Conservation (phyloP, 2,329 filamentous ascomycete species). For the Fusarium tanahbumbuense region DNA sequence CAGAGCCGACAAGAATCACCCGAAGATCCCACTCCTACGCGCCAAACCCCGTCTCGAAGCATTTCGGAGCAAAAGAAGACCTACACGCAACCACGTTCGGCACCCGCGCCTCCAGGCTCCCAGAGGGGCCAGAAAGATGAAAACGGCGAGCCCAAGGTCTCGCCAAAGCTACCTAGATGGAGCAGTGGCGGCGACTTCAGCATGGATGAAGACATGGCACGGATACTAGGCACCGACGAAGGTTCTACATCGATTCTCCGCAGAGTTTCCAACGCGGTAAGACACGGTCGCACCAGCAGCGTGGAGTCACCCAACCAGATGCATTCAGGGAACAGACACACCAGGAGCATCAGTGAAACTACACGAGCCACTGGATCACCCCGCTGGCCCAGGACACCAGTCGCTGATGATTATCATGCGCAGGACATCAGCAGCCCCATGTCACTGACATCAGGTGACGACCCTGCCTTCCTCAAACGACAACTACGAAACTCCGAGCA, state of each 20-base stretch:
- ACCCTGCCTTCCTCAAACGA: constrained; percentile 74
- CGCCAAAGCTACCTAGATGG: constrained; percentile 77
- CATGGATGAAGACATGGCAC: constrained; percentile 94
- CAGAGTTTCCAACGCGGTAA: constrained; percentile 91
- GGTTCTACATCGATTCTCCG: constrained; percentile 83
- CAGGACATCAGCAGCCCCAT: constrained; percentile 80
- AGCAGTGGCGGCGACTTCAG: constrained; percentile 88
- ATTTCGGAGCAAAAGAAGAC: constrained; percentile 46
- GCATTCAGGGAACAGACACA: constrained; percentile 61
- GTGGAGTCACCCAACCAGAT: constrained; percentile 65
- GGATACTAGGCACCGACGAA: constrained; percentile 84
- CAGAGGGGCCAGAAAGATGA: constrained; percentile 53
- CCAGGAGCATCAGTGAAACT: constrained; percentile 74
- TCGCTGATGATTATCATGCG: constrained; percentile 64
- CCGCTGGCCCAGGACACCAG: constrained; percentile 77
- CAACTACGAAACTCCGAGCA: constrained; percentile 86
- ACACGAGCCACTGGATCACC: constrained; percentile 72
- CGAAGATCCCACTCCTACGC: constrained; percentile 41
- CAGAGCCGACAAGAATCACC: constrained; percentile 37
- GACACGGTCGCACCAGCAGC: constrained; percentile 90
- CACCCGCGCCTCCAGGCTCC: constrained; percentile 62
- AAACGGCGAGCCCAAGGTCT: constrained; percentile 61
- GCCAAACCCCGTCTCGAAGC: constrained; percentile 41
- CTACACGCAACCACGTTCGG: constrained; percentile 69
- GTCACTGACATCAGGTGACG: constrained; percentile 72